Evolutionary conservation across 1,284 basidiomycete genomes (phyloP).

Genomic region (Nidula niveotomentosa): DNA sequence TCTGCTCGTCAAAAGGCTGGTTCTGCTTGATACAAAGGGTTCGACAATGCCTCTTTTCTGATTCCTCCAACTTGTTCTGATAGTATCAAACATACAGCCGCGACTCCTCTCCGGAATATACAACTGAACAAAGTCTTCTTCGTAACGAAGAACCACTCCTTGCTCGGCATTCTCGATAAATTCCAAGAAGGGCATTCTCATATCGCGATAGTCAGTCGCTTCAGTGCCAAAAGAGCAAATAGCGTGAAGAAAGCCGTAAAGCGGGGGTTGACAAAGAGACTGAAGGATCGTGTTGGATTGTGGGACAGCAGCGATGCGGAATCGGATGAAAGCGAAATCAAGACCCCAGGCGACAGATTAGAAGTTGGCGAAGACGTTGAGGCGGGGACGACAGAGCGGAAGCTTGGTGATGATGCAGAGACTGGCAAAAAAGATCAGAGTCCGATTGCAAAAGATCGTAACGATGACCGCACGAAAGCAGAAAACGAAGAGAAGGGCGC

Average conservation of each 20-base stretch:
- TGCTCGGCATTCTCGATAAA: slow-evolving; percentile 85
- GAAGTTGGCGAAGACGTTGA: not conserved
- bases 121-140: slow-evolving; percentile 85
- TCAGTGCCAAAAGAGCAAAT: slow-evolving; percentile 55
- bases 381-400: not conserved
- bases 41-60: slow-evolving; percentile 1
- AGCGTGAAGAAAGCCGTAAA: slow-evolving; percentile 72
- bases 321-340: slow-evolving; percentile 18
- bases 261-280: slow-evolving; percentile 65
- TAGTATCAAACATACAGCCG: slow-evolving; percentile 44
- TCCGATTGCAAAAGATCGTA: too few species aligned
- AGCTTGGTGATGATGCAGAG: not conserved
- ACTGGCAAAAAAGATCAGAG: too few species aligned
- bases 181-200: slow-evolving; percentile 93
- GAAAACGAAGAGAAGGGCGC: not conserved
- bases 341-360: slow-evolving; percentile 10
- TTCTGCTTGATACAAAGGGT: slow-evolving; percentile 88
- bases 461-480: not conserved
- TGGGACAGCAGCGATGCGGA: slow-evolving; percentile 43
- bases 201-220: slow-evolving; percentile 85
- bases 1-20: slow-evolving; percentile 84
- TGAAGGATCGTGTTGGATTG: slow-evolving; percentile 63
- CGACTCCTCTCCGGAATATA: slow-evolving; percentile 74
- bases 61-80: not conserved
- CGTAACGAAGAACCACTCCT: slow-evolving; percentile 83